A percentile compares a stretch with the other conserved stretches of the same genome.
Evolutionary conservation across 495 filamentous ascomycete species (phyloP).

Genomic region (Xylaria venustula): DNA sequence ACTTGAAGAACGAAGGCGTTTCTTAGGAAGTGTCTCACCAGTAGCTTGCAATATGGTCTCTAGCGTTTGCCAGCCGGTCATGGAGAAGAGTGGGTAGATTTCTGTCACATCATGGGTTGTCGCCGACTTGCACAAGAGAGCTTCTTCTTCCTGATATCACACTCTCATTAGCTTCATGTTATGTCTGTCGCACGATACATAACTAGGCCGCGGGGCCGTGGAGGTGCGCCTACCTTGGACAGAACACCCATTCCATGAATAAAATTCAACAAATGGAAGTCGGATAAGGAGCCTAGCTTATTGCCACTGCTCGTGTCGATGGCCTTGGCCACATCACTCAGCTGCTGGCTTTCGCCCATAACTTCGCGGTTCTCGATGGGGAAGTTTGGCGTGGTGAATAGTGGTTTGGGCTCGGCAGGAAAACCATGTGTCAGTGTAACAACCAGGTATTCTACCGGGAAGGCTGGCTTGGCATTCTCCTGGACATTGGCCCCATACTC

Average conservation of each 20-base stretch:
- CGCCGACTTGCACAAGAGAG: slow-evolving; percentile 80
- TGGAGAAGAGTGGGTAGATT: slow-evolving; percentile 76
- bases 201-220: neutral
- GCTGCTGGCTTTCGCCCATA: slow-evolving; percentile 77
- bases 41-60: slow-evolving; percentile 89
- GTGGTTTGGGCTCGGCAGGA: slow-evolving; percentile 71
- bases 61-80: slow-evolving; percentile 88
- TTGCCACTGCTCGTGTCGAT: slow-evolving; percentile 34
- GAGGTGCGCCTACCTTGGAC: slow-evolving; percentile 59
- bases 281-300: slow-evolving; percentile 63
- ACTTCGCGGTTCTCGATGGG: slow-evolving; percentile 87
- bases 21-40: slow-evolving; percentile 81
- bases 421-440: slow-evolving; percentile 97
- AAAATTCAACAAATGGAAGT: slow-evolving; percentile 92
- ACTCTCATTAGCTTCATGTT: neutral
- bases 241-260: slow-evolving; percentile 77
- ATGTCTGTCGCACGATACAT: too few relatives aligned
- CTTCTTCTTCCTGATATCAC: slow-evolving; percentile 74
- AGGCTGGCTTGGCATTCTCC: slow-evolving; percentile 93
- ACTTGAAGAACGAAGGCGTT: slow-evolving; percentile 62
- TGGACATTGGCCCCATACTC: slow-evolving; percentile 96
- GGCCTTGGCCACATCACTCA: slow-evolving; percentile 40
- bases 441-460: slow-evolving; percentile 94
- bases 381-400: slow-evolving; percentile 70
- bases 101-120: slow-evolving; percentile 73